A percentile compares a stretch with the other conserved stretches of the same genome.
Evolutionary conservation across 2,329 filamentous ascomycete genomes (phyloP).

Genomic region (Exophiala bonariae): DNA sequence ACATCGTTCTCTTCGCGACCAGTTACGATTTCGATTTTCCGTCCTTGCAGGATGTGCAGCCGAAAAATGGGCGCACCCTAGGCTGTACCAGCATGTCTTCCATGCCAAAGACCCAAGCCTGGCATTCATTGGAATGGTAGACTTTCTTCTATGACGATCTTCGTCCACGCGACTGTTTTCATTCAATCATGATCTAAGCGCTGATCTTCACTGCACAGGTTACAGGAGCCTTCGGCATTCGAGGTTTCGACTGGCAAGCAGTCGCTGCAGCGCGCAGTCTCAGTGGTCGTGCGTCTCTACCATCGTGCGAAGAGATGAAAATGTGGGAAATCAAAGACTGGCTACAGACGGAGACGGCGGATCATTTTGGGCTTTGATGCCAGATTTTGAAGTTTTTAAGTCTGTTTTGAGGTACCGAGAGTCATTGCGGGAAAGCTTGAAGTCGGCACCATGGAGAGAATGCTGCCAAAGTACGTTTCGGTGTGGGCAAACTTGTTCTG

Average conservation of each 20-base stretch:
- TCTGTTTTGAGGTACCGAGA: too few relatives aligned
- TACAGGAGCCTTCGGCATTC: constrained; percentile 35
- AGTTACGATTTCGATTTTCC: constrained; percentile 33
- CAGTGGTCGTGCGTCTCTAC: constrained; percentile 27
- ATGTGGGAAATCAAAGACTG: constrained; percentile 30
- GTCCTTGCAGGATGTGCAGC: constrained; percentile 30
- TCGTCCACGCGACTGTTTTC: background rate
- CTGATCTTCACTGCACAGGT: too few relatives aligned
- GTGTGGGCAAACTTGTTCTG: too few relatives aligned
- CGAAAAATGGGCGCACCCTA: constrained; percentile 35
- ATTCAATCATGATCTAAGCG: background rate
- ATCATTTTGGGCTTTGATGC: constrained; percentile 29
- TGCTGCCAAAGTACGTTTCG: too few relatives aligned
- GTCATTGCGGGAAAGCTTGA: too few relatives aligned
- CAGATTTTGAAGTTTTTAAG: constrained; percentile 40
- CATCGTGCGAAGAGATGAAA: constrained; percentile 26
- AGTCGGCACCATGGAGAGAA: too few relatives aligned
- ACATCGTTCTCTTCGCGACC: constrained; percentile 35
- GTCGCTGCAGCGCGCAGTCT: constrained; percentile 33
- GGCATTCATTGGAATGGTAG: constrained; percentile 33
- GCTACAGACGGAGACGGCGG: constrained; percentile 10
- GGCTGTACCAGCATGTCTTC: constrained; percentile 40
- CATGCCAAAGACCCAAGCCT: constrained; percentile 35
- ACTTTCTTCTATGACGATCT: background rate
- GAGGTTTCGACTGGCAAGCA: constrained; percentile 35